A percentile compares a stretch with the other conserved stretches of the same genome.
Conservation (phyloP, 257 asterid species). For the Jasminum sambac region DNA sequence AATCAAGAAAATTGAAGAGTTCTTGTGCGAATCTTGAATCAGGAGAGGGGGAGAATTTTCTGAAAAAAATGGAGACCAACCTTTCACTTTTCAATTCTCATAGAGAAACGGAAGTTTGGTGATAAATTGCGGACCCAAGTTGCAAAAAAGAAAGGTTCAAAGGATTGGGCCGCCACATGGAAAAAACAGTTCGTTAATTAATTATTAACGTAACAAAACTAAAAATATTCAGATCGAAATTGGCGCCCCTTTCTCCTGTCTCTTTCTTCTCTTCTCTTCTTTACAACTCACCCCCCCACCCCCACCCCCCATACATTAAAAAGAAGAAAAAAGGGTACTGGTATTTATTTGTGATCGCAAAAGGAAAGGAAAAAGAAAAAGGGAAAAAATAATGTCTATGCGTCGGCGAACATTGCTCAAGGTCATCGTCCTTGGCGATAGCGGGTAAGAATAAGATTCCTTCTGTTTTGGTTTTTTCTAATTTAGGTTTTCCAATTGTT, state of each 20-base stretch:
- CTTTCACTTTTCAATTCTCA: no score
- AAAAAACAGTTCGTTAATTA: neutral
- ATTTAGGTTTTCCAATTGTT: slow-evolving; percentile 1
- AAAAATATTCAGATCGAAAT: slow-evolving; percentile 60
- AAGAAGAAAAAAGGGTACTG: slow-evolving; percentile 9
- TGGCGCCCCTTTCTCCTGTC: slow-evolving; percentile 71
- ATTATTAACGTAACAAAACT: slow-evolving; percentile 12
- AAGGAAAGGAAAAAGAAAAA: slow-evolving; percentile 1
- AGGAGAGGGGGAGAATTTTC: no score
- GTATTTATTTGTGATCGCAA: slow-evolving; percentile 25
- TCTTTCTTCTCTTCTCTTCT: slow-evolving; percentile 15
- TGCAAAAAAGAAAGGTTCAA: no score
- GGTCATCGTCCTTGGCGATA: slow-evolving; percentile 98
- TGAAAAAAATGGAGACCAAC: no score
- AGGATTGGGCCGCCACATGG: neutral
- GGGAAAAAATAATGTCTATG: slow-evolving; percentile 86
- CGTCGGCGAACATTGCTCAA: slow-evolving; percentile 94
- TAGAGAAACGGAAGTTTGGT: no score
- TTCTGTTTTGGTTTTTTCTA: neutral
- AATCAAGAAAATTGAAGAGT: no score
- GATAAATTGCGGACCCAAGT: no score
- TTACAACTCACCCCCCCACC: slow-evolving; percentile 5
- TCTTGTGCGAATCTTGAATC: no score
- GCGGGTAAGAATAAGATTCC: slow-evolving; percentile 53
- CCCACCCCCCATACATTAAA: slow-evolving; percentile 3